Conservation (phyloP, 768 basidiomycete genomes). For the Russula foetens region DNA sequence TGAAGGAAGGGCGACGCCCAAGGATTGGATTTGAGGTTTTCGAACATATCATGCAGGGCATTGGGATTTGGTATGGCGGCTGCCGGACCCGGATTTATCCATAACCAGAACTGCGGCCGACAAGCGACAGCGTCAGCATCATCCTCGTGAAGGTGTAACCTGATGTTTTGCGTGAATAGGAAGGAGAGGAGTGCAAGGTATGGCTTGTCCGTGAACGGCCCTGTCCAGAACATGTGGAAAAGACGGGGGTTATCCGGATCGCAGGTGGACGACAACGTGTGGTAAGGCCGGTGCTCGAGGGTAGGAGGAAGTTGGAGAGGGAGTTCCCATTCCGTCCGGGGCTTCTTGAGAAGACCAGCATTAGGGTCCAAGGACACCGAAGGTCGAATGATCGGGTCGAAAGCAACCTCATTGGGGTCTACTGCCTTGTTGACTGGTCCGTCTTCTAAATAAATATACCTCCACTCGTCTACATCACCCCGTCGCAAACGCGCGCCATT, state of each 20-base stretch:
- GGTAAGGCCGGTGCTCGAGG: slow-evolving; percentile 46
- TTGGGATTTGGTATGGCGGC: slow-evolving; percentile 80
- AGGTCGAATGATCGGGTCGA: slow-evolving; percentile 22
- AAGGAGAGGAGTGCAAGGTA: slow-evolving; percentile 93
- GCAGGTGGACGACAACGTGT: slow-evolving; percentile 55
- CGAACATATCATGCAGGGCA: slow-evolving; percentile 77
- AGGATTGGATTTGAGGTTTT: slow-evolving; percentile 71
- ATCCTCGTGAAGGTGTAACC: slow-evolving; percentile 55
- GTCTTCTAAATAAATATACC: slow-evolving; percentile 78
- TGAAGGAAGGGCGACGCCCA: slow-evolving; percentile 97
- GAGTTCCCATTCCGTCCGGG: slow-evolving; percentile 55
- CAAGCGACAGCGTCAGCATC: slow-evolving; percentile 51
- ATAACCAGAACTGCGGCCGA: slow-evolving; percentile 91
- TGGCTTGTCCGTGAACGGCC: slow-evolving; percentile 97
- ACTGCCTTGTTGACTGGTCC: slow-evolving; percentile 33
- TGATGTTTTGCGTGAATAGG: slow-evolving; percentile 92
- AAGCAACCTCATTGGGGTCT: slow-evolving; percentile 26
- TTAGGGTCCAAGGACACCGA: slow-evolving; percentile 37
- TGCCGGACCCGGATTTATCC: slow-evolving; percentile 98
- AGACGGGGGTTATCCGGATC: slow-evolving; percentile 79
- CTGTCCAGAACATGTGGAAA: slow-evolving; percentile 99
- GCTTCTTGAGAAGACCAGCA: slow-evolving; percentile 48
- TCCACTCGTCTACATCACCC: slow-evolving; percentile 75
- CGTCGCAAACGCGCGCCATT: slow-evolving; percentile 66
- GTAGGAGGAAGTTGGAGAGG: slow-evolving; percentile 43